A percentile compares a stretch with the other conserved stretches of the same genome.
phyloP scores from a whole-genome alignment of 768 basidiomycete species.

The Suillus placidus region DNA sequence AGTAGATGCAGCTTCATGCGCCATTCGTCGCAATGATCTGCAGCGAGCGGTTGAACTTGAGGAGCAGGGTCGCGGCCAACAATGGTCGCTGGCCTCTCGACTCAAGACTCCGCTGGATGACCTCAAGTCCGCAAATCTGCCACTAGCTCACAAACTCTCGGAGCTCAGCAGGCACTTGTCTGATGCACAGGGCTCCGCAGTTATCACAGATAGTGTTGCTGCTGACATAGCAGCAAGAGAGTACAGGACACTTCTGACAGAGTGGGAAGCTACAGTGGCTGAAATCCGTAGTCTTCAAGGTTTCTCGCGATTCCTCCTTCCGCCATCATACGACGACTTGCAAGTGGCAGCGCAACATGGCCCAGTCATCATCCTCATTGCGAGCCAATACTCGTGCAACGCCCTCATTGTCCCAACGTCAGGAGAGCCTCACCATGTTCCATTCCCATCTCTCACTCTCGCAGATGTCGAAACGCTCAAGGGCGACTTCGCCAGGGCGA shows the following conservation, averaged over 20 bases:
- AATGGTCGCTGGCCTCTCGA: slow-evolving; percentile 37
- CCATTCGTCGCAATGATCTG: slow-evolving; percentile 24
- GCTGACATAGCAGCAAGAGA: slow-evolving; percentile 7
- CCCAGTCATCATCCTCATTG: slow-evolving; percentile 23
- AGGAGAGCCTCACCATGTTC: background rate
- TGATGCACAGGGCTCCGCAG: background rate
- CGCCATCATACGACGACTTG: slow-evolving; percentile 17
- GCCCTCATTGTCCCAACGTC: slow-evolving; percentile 13
- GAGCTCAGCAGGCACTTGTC: background rate
- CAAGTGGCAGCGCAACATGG: slow-evolving; percentile 19
- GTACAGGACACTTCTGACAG: slow-evolving; percentile 12
- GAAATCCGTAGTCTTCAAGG: slow-evolving; percentile 14
- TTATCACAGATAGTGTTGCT: background rate
- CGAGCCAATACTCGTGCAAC: slow-evolving; percentile 17
- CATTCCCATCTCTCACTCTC: background rate
- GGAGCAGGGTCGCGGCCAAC: slow-evolving; percentile 33
- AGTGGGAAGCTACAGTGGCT: slow-evolving; percentile 7
- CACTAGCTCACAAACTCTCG: background rate
- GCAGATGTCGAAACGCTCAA: too few species aligned
- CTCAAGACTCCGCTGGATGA: slow-evolving; percentile 29
- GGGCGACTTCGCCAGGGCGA: too few species aligned
- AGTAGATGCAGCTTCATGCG: slow-evolving; percentile 29
- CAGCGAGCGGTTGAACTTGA: slow-evolving; percentile 31
- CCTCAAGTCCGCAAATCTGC: slow-evolving; percentile 15
- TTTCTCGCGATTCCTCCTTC: slow-evolving; percentile 22